Conservation (phyloP, 352 stramenopile genomes). For the Globisporangium abappressorium region DNA sequence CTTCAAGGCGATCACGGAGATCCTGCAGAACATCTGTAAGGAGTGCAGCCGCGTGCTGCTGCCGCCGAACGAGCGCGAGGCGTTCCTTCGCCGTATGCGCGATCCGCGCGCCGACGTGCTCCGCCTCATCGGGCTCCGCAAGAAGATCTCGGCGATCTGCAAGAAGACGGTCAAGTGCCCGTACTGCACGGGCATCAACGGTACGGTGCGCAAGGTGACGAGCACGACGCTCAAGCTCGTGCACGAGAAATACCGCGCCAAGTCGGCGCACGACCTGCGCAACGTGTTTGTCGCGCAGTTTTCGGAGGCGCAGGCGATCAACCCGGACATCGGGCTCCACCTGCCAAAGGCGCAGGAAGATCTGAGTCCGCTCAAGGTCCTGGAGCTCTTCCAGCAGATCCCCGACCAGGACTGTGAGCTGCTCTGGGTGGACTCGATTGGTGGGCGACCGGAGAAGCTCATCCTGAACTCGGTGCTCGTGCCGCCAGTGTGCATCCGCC, state of each 20-base stretch:
- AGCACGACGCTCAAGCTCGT: conserved; percentile 98
- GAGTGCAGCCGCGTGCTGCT: conserved; percentile 95
- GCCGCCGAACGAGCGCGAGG: conserved; percentile 82
- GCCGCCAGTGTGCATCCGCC: conserved; percentile 98
- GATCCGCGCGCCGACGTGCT: conserved; percentile 77
- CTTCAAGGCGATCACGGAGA: conserved; percentile 97
- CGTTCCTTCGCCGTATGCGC: conserved; percentile 88
- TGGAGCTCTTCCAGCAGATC: conserved; percentile 95
- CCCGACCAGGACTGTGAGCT: conserved; percentile 97
- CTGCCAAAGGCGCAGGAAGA: conserved; percentile 90
- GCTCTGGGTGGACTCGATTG: conserved; percentile 95
- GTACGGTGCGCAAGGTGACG: conserved; percentile 97
- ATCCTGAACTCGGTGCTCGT: conserved; percentile 97
- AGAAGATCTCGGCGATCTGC: conserved; percentile 95
- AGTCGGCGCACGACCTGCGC: conserved; percentile 76
- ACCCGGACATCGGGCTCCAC: conserved; percentile 83
- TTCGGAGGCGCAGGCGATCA: conserved; percentile 65
- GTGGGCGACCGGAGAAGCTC: conserved; percentile 96
- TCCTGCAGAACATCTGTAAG: conserved; percentile 98
- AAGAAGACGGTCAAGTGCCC: conserved; percentile 97
- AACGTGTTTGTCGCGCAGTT: conserved; percentile 88
- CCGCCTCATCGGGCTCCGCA: conserved; percentile 77
- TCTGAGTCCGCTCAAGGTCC: conserved; percentile 88
- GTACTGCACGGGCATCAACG: conserved; percentile 95
- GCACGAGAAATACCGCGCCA: conserved; percentile 96